phyloP scores from a whole-genome alignment of 106 monocot genomes.

The Dendrobium nobile region DNA sequence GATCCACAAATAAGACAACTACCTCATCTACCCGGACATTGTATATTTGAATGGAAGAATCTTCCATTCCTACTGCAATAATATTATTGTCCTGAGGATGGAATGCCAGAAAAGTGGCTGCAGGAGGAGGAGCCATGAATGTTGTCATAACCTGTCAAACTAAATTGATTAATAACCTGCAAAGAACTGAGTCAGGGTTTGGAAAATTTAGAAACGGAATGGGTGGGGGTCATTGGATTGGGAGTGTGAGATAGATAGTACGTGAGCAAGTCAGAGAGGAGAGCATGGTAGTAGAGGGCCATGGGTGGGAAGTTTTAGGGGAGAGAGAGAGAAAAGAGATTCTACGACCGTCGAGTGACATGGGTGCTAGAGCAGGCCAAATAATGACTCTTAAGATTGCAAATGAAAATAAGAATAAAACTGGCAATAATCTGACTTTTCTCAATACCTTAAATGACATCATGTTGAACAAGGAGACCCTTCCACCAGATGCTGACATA shows the following conservation, averaged over 20 bases:
- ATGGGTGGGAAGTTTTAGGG: too few species aligned
- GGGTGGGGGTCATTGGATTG: not conserved
- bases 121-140: conserved; percentile 90
- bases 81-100: conserved; percentile 92
- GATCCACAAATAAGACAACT: too few species aligned
- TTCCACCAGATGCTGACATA: conserved; percentile 96
- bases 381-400: not conserved
- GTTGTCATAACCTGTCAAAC: conserved; percentile 77
- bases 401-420: not conserved
- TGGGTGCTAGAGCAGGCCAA: too few species aligned
- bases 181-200: not conserved
- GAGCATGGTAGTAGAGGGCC: too few species aligned
- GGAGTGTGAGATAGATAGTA: not conserved
- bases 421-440: not conserved
- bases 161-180: too few species aligned
- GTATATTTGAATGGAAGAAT: conserved; percentile 91
- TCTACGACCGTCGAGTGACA: too few species aligned
- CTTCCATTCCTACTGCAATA: conserved; percentile 97
- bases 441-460: conserved; percentile 22
- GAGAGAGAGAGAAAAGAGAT: too few species aligned
- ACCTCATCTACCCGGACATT: conserved; percentile 94
- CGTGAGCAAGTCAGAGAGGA: too few species aligned
- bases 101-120: conserved; percentile 82
- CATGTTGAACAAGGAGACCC: conserved; percentile 61
- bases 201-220: not conserved